Conservation (phyloP, 306 rosid genomes). For the Chamaecrista fasciculata region DNA sequence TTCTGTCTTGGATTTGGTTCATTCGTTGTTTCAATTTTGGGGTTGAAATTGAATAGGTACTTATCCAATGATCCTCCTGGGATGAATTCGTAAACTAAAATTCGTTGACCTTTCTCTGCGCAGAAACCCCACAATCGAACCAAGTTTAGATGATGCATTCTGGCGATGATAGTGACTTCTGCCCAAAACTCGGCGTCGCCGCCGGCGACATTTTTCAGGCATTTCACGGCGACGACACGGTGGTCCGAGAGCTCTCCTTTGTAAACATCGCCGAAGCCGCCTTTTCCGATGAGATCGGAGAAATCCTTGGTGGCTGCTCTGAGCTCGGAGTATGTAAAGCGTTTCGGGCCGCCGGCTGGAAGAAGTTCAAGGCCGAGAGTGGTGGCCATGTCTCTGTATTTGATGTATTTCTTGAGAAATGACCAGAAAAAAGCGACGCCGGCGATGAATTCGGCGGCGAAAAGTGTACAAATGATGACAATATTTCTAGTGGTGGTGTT, state of each 20-base stretch:
- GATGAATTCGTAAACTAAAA: slow-evolving; percentile 72
- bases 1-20: neutral
- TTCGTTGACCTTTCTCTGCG: slow-evolving; percentile 82
- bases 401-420: slow-evolving; percentile 73
- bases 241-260: slow-evolving; percentile 72
- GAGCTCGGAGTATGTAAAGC: slow-evolving; percentile 71
- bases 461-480: slow-evolving; percentile 61
- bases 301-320: slow-evolving; percentile 79
- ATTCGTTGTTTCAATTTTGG: too few relatives aligned
- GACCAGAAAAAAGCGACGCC: slow-evolving; percentile 79
- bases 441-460: slow-evolving; percentile 67
- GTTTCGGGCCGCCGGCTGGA: slow-evolving; percentile 90
- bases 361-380: slow-evolving; percentile 85
- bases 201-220: slow-evolving; percentile 66
- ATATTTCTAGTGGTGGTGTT: slow-evolving; percentile 65
- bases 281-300: slow-evolving; percentile 65
- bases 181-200: slow-evolving; percentile 92
- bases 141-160: slow-evolving; percentile 96
- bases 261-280: slow-evolving; percentile 89
- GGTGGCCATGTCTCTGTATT: slow-evolving; percentile 90
- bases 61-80: slow-evolving; percentile 80
- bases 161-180: slow-evolving; percentile 78
- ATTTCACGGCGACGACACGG: slow-evolving; percentile 81
- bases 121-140: slow-evolving; percentile 93
- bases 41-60: slow-evolving; percentile 62